These are phyloP conservation scores for Fusarium drepaniforme DNA, from an alignment of 2,329 filamentous ascomycete species.

Conservation along the genomic window DNA sequence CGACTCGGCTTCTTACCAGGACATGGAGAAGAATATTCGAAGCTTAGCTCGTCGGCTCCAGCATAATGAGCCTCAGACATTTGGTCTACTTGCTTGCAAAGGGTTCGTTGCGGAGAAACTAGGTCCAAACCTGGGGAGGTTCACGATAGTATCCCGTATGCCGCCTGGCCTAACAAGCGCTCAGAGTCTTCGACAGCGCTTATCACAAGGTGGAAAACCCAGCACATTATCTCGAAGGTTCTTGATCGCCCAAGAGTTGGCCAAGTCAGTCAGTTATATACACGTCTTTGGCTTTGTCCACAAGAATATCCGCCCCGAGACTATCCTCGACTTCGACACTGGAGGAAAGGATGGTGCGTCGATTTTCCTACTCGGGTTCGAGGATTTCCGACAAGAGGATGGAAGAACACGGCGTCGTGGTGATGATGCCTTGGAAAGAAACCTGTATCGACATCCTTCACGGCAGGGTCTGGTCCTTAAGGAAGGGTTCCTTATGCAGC, in stretches of 20 bases:
- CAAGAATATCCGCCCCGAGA: slow-evolving; percentile 60
- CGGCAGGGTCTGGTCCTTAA: slow-evolving; percentile 57
- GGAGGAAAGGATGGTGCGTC: neutral
- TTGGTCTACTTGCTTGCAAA: slow-evolving; percentile 2
- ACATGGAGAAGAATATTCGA: neutral
- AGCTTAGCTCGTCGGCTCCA: neutral
- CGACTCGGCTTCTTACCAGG: neutral
- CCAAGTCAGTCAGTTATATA: slow-evolving; percentile 43
- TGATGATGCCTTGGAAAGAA: slow-evolving; percentile 51
- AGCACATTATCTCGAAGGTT: slow-evolving; percentile 5
- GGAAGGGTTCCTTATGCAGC: slow-evolving; percentile 61
- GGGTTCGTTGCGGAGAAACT: neutral
- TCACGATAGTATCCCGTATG: neutral
- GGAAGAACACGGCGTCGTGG: slow-evolving; percentile 39
- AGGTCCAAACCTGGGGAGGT: neutral
- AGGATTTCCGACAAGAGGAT: slow-evolving; percentile 32
- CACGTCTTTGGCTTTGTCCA: slow-evolving; percentile 60
- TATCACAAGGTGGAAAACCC: neutral
- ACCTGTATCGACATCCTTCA: slow-evolving; percentile 63
- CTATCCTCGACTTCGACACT: slow-evolving; percentile 48
- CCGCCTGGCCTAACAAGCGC: neutral
- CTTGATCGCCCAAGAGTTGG: slow-evolving; percentile 37
- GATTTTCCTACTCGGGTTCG: slow-evolving; percentile 31
- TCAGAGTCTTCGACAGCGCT: slow-evolving; percentile 2
- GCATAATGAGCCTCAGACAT: neutral